These are phyloP conservation scores for Xylaria polymorpha DNA, from an alignment of 2,329 filamentous ascomycete genomes.

Conservation along the genomic window DNA sequence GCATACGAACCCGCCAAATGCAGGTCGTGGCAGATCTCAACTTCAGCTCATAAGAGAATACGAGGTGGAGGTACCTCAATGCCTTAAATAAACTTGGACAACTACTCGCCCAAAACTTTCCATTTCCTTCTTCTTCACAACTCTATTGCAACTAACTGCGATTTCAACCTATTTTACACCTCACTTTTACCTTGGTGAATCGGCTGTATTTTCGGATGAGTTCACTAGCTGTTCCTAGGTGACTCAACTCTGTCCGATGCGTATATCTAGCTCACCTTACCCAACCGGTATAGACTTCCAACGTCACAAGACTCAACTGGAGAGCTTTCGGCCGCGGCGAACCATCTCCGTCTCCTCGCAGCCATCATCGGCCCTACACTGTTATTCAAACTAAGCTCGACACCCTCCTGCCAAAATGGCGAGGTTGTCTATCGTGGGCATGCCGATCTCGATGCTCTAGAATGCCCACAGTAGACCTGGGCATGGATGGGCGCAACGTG, in stretches of 20 bases:
- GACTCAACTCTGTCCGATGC: neutral
- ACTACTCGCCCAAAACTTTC: neutral
- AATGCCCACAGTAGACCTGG: neutral
- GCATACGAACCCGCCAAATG: conserved; percentile 20
- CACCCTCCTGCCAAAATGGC: neutral
- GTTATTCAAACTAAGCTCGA: neutral
- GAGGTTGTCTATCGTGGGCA: neutral
- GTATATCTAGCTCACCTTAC: neutral
- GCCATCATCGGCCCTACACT: conserved; percentile 4
- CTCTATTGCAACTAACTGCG: neutral
- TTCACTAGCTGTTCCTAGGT: conserved; percentile 5
- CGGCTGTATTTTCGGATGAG: neutral
- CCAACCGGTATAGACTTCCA: neutral
- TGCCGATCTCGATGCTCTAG: conserved; percentile 1
- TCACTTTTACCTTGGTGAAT: neutral
- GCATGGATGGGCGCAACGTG: conserved; percentile 10
- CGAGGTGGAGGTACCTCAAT: conserved; percentile 27
- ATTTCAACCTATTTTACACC: neutral
- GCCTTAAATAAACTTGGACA: conserved; percentile 24
- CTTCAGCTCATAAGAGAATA: conserved; percentile 26
- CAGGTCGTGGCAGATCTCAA: conserved; percentile 28
- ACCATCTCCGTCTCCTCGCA: neutral
- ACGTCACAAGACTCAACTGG: conserved; percentile 8
- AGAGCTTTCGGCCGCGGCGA: neutral
- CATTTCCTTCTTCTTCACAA: neutral